phyloP scores from a whole-genome alignment of 768 basidiomycete species.

The Macrocybe gigantea region DNA sequence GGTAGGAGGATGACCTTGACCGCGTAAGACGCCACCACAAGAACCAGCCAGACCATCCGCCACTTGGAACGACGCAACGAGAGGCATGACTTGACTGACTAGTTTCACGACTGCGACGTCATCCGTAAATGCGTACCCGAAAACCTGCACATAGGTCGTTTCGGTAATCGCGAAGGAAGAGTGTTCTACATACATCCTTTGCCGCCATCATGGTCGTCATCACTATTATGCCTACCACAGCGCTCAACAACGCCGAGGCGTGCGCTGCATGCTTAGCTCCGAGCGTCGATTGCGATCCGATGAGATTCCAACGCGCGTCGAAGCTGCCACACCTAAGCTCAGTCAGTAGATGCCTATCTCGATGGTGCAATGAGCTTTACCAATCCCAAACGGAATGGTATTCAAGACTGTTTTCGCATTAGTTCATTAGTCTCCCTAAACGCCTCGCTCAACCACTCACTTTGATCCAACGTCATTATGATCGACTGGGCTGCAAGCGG shows the following conservation, averaged over 20 bases:
- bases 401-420: constrained; percentile 43
- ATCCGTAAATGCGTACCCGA: constrained; percentile 66
- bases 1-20: constrained; percentile 46
- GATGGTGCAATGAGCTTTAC: constrained; percentile 12
- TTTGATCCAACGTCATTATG: constrained; percentile 78
- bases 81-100: constrained; percentile 64
- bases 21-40: constrained; percentile 72
- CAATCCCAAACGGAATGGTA: constrained; percentile 73
- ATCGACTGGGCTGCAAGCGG: constrained; percentile 71
- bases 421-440: neutral
- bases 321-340: constrained; percentile 45
- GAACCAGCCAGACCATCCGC: constrained; percentile 70
- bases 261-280: constrained; percentile 57
- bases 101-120: constrained; percentile 50
- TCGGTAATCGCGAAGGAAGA: no score
- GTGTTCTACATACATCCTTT: constrained; percentile 41
- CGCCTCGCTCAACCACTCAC: constrained; percentile 26
- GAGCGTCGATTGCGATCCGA: constrained; percentile 48
- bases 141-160: constrained; percentile 32
- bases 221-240: constrained; percentile 49
- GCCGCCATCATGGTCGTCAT: constrained; percentile 53
- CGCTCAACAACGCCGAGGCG: constrained; percentile 58
- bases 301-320: constrained; percentile 70
- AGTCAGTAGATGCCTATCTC: no score
- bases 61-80: constrained; percentile 74